Conservation (phyloP, 208 protist genomes). For the Leishmania turanica region DNA sequence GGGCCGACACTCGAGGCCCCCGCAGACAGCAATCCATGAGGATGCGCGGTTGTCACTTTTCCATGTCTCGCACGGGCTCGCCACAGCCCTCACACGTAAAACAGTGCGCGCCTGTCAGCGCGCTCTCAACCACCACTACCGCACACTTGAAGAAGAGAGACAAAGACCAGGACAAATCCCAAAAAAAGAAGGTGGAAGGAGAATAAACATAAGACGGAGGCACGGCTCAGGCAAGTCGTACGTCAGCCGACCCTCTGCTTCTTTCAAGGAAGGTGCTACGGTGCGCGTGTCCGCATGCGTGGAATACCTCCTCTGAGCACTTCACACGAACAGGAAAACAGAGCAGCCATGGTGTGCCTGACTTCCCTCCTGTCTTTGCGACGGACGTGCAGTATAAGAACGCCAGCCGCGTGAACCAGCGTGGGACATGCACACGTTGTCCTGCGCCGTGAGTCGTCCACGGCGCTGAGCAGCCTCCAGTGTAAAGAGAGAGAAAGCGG, state of each 20-base stretch:
- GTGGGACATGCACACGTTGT: not conserved
- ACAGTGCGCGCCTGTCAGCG: slow-evolving; percentile 2
- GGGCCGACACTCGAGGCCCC: not conserved
- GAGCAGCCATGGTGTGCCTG: not conserved
- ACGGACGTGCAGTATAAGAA: not conserved
- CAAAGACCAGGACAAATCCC: not conserved
- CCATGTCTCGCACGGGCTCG: not conserved
- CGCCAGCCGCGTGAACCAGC: not conserved
- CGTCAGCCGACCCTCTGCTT: not conserved
- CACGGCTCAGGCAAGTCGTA: not conserved
- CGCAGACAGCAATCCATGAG: not conserved
- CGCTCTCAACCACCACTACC: not conserved
- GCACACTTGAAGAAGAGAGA: not conserved
- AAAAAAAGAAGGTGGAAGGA: not conserved
- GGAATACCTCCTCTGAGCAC: not conserved
- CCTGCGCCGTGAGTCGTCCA: not conserved
- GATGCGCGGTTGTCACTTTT: not conserved
- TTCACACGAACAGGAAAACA: not conserved
- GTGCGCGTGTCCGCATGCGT: not conserved
- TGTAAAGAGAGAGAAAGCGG: not conserved
- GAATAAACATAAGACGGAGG: slow-evolving; percentile 1
- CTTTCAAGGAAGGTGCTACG: not conserved
- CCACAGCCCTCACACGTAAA: not conserved
- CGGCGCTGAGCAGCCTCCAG: not conserved
- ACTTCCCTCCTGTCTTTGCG: not conserved